Percentiles rank a stretch among this genome's conserved stretches.
phyloP scores from a whole-genome alignment of 2,329 filamentous ascomycete species.

The Sphaerulina musiva region DNA sequence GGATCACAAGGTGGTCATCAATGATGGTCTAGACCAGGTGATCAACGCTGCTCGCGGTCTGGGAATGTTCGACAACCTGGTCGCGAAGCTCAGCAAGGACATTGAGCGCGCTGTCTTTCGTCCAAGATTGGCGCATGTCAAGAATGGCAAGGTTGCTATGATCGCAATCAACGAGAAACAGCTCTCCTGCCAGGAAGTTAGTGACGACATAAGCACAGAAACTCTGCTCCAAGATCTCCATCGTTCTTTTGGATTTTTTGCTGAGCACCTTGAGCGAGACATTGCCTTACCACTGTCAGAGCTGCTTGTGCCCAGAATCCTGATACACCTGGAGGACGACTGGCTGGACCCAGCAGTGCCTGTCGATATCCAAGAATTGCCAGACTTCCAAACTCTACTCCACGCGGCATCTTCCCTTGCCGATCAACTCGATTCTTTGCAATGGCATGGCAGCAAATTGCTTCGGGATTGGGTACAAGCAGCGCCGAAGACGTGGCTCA shows the following conservation, averaged over 20 bases:
- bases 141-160: constrained; percentile 16
- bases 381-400: constrained; percentile 64
- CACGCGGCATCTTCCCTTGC: constrained; percentile 60
- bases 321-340: constrained; percentile 59
- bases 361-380: constrained; percentile 62
- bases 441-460: constrained; percentile 56
- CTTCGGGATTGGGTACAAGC: constrained; percentile 74
- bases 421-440: constrained; percentile 52
- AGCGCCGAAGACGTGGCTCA: constrained; percentile 77
- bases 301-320: constrained; percentile 63
- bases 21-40: constrained; percentile 30
- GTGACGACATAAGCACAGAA: constrained; percentile 13
- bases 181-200: constrained; percentile 23
- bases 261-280: constrained; percentile 44
- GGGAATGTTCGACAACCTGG: constrained; percentile 24
- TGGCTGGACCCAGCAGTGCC: constrained; percentile 77
- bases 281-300: constrained; percentile 54
- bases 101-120: constrained; percentile 28
- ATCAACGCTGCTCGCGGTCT: constrained; percentile 21
- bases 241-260: constrained; percentile 46
- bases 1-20: constrained; percentile 51
- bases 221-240: constrained; percentile 41
- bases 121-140: constrained; percentile 24
- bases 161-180: constrained; percentile 21
- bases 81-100: constrained; percentile 27